phyloP scores from a whole-genome alignment of 805 yeast species.

The Kodamaea nitidulidarum region DNA sequence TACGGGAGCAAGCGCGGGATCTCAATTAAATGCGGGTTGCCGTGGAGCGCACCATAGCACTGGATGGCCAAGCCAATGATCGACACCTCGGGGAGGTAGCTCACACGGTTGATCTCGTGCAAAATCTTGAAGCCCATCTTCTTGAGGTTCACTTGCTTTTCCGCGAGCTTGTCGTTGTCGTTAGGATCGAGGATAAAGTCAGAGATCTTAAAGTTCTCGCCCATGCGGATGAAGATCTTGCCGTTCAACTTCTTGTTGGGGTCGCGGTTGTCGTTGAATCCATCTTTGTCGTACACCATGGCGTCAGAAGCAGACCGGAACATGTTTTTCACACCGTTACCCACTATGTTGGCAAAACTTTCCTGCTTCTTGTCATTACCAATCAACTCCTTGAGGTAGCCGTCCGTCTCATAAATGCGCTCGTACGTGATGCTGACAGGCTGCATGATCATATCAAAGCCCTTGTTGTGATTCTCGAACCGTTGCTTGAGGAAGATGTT shows the following conservation, averaged over 20 bases:
- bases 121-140: slow-evolving; percentile 52
- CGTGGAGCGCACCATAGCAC: slow-evolving; percentile 25
- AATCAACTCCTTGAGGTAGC: slow-evolving; percentile 52
- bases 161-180: slow-evolving; percentile 8
- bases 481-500: slow-evolving; percentile 44
- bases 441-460: slow-evolving; percentile 38
- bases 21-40: slow-evolving; percentile 13
- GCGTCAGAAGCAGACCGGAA: slow-evolving; percentile 13
- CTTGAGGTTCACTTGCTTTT: slow-evolving; percentile 32
- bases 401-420: slow-evolving; percentile 52
- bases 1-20: slow-evolving; percentile 27
- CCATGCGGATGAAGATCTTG: slow-evolving; percentile 34
- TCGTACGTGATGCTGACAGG: slow-evolving; percentile 61
- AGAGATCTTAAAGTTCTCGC: slow-evolving; percentile 28
- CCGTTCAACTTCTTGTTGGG: slow-evolving; percentile 25
- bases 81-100: slow-evolving; percentile 52
- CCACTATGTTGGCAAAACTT: slow-evolving; percentile 36
- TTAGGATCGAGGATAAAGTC: slow-evolving; percentile 16
- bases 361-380: slow-evolving; percentile 57
- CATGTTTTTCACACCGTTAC: slow-evolving; percentile 33
- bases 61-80: slow-evolving; percentile 44
- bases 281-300: slow-evolving; percentile 15
- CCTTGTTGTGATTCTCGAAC: slow-evolving; percentile 10
- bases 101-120: slow-evolving; percentile 47
- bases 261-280: slow-evolving; percentile 27